Conservation (phyloP, 768 basidiomycete genomes). For the Boletus subparvulus region DNA sequence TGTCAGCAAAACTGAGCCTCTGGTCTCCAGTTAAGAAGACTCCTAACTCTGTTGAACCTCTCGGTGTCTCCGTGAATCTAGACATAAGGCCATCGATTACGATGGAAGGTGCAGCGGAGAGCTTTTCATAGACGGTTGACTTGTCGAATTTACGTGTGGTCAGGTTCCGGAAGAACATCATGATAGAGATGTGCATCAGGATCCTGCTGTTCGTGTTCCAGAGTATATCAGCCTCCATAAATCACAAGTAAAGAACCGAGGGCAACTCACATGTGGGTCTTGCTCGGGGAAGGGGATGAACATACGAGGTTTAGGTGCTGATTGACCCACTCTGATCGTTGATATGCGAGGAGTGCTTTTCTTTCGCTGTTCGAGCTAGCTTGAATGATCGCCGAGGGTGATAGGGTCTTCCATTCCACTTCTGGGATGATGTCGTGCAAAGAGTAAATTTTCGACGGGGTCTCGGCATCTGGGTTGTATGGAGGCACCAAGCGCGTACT, state of each 20-base stretch:
- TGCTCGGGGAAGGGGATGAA: conserved; percentile 50
- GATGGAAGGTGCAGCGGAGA: conserved; percentile 57
- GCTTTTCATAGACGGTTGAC: conserved; percentile 52
- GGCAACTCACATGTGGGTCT: conserved; percentile 56
- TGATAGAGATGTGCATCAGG: conserved; percentile 76
- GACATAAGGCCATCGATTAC: conserved; percentile 73
- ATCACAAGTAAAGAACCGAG: neutral
- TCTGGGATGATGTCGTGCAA: conserved; percentile 77
- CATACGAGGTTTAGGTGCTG: conserved; percentile 50
- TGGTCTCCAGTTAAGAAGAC: neutral
- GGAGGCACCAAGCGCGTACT: conserved; percentile 73
- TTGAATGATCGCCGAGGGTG: conserved; percentile 52
- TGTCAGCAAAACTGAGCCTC: neutral
- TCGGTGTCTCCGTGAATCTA: conserved; percentile 75
- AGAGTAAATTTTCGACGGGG: conserved; percentile 73
- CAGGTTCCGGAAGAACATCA: conserved; percentile 66
- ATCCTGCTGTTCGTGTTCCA: conserved; percentile 54
- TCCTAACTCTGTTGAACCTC: conserved; percentile 63
- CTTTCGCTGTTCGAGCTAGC: conserved; percentile 50
- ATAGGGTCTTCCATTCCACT: conserved; percentile 74
- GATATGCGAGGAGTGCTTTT: conserved; percentile 57
- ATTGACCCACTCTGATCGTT: conserved; percentile 68
- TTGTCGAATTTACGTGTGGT: conserved; percentile 45
- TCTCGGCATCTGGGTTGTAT: conserved; percentile 62
- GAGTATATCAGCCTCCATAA: neutral